Evolutionary conservation across 257 asterid genomes (phyloP).

Genomic region (Solanum habrochaites): DNA sequence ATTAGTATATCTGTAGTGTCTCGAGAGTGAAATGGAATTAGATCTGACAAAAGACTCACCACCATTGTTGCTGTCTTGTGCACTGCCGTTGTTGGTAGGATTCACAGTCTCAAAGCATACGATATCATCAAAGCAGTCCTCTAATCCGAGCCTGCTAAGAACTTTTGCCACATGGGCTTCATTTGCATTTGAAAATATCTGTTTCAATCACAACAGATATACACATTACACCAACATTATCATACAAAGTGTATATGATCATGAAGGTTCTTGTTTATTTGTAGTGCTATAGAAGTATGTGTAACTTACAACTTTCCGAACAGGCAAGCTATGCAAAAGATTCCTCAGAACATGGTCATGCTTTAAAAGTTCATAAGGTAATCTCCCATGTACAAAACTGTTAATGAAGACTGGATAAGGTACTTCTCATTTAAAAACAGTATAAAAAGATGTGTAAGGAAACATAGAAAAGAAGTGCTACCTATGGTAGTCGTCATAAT

Average conservation of each 20-base stretch:
- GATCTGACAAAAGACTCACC: conserved; percentile 25
- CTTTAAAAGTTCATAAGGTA: conserved; percentile 76
- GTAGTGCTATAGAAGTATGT: neutral
- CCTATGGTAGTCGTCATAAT: conserved; percentile 85
- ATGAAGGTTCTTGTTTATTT: neutral
- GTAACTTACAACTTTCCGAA: conserved; percentile 73
- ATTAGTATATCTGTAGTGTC: neutral
- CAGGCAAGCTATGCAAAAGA: conserved; percentile 57
- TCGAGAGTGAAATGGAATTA: neutral
- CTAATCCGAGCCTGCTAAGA: conserved; percentile 66
- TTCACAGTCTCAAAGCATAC: conserved; percentile 71
- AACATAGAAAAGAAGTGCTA: conserved; percentile 3
- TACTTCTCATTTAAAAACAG: neutral
- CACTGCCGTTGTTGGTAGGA: conserved; percentile 26
- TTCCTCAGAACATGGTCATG: conserved; percentile 48
- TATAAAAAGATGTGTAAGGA: neutral
- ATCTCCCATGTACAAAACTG: conserved; percentile 82
- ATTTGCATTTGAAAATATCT: conserved; percentile 89
- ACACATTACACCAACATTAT: neutral
- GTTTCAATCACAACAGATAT: conserved; percentile 1
- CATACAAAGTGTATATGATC: neutral
- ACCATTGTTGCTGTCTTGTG: conserved; percentile 2
- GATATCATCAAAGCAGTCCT: conserved; percentile 74
- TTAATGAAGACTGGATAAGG: neutral
- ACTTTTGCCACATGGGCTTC: conserved; percentile 81